These are phyloP conservation scores for Fusarium setosum DNA, from an alignment of 2,329 filamentous ascomycete genomes.

Conservation along the genomic window DNA sequence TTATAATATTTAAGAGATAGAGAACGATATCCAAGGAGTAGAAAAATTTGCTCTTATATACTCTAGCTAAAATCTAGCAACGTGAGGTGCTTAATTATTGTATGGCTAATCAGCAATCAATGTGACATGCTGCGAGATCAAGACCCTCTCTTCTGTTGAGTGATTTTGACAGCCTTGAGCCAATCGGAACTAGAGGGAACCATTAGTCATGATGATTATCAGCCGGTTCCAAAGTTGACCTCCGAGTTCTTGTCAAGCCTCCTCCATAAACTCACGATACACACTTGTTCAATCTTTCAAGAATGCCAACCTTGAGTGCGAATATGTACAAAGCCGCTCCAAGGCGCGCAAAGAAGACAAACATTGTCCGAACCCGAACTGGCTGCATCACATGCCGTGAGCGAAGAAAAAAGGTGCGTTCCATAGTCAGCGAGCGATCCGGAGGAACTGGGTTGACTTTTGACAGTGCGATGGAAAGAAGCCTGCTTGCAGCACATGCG, in stretches of 20 bases:
- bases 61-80: background rate
- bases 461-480: conserved; percentile 26
- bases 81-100: background rate
- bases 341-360: conserved; percentile 34
- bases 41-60: background rate
- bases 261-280: background rate
- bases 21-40: background rate
- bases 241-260: background rate
- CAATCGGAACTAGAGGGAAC: background rate
- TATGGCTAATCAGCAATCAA: background rate
- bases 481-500: conserved; percentile 21
- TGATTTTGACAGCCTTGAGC: background rate
- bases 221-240: background rate
- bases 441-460: too few relatives aligned
- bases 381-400: conserved; percentile 31
- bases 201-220: background rate
- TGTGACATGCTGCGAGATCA: background rate
- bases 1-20: background rate
- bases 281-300: background rate
- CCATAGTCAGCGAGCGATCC: too few relatives aligned
- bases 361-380: conserved; percentile 32
- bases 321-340: conserved; percentile 38
- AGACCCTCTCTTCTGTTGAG: background rate
- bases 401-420: conserved; percentile 32
- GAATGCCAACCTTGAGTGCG: background rate